These are phyloP conservation scores for Odontarrhena argentea DNA, from an alignment of 345 rosid species.

Conservation along the genomic window DNA sequence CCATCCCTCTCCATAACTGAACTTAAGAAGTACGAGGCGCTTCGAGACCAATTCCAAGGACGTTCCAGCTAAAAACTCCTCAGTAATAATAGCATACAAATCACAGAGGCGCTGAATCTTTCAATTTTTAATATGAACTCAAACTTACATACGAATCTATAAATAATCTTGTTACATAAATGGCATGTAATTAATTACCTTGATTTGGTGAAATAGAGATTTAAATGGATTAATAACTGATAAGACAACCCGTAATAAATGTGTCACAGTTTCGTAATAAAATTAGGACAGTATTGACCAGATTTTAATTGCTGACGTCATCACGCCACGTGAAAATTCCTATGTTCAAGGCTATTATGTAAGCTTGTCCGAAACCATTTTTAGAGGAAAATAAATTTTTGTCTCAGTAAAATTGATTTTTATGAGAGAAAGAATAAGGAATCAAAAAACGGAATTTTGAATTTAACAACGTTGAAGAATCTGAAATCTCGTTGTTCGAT, in stretches of 20 bases:
- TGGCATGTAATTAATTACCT: no score
- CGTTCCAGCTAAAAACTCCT: slow-evolving; percentile 31
- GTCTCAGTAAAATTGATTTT: background rate
- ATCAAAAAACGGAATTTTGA: slow-evolving; percentile 34
- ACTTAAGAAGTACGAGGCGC: slow-evolving; percentile 81
- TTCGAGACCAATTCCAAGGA: slow-evolving; percentile 79
- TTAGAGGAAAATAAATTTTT: background rate
- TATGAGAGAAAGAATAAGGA: slow-evolving; percentile 16
- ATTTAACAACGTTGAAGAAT: slow-evolving; percentile 20
- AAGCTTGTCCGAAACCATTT: slow-evolving; percentile 27
- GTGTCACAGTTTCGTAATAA: background rate
- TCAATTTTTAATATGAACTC: background rate
- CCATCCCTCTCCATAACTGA: slow-evolving; percentile 89
- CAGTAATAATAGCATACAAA: background rate
- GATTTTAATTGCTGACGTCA: slow-evolving; percentile 25
- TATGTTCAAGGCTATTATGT: background rate
- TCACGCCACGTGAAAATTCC: slow-evolving; percentile 33
- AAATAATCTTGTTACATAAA: no score
- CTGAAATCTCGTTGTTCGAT: slow-evolving; percentile 25
- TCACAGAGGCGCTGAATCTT: background rate
- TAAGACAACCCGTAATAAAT: background rate
- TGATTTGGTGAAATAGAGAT: no score
- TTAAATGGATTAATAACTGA: background rate
- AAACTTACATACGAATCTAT: no score
- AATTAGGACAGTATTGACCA: slow-evolving; percentile 4